Evolutionary conservation across 2,329 filamentous ascomycete species (phyloP).

Genomic region (Sphaerulina musiva): DNA sequence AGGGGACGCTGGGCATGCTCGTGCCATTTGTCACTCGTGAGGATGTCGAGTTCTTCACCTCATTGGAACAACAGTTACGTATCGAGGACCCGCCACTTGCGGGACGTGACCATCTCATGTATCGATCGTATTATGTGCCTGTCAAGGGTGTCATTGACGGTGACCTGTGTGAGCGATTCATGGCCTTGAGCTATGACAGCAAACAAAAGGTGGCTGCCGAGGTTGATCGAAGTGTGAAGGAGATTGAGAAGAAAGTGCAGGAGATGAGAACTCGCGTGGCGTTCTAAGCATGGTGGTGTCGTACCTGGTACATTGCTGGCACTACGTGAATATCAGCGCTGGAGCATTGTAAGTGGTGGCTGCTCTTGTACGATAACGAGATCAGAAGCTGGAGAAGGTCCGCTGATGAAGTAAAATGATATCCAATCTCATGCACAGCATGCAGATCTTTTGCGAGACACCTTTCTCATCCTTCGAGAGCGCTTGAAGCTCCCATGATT

Average conservation of each 20-base stretch:
- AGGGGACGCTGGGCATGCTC: conserved; percentile 88
- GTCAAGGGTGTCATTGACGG: conserved; percentile 97
- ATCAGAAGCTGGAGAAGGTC: too few relatives aligned
- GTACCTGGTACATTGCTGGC: too few relatives aligned
- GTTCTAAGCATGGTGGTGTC: conserved; percentile 23
- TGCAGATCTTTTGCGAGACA: too few relatives aligned
- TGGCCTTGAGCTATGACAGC: conserved; percentile 75
- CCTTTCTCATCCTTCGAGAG: too few relatives aligned
- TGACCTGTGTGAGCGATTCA: conserved; percentile 88
- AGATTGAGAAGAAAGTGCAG: conserved; percentile 88
- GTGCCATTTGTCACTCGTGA: conserved; percentile 88
- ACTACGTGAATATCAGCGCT: background rate
- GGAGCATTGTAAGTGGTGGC: too few relatives aligned
- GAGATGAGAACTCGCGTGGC: conserved; percentile 37
- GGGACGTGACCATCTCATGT: conserved; percentile 91
- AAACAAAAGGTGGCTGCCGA: conserved; percentile 94
- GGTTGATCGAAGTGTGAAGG: conserved; percentile 78
- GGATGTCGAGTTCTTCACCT: conserved; percentile 97
- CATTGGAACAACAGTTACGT: conserved; percentile 79
- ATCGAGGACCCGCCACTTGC: conserved; percentile 80
- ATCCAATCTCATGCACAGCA: too few relatives aligned
- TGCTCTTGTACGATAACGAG: too few relatives aligned
- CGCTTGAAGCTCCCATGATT: too few relatives aligned
- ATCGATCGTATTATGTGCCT: conserved; percentile 89
- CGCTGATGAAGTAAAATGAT: too few relatives aligned